Evolutionary conservation across 352 stramenopile species (phyloP), one percentile per base, ranked within the genome.

Genomic region (Phytophthora fragariae): DNA sequence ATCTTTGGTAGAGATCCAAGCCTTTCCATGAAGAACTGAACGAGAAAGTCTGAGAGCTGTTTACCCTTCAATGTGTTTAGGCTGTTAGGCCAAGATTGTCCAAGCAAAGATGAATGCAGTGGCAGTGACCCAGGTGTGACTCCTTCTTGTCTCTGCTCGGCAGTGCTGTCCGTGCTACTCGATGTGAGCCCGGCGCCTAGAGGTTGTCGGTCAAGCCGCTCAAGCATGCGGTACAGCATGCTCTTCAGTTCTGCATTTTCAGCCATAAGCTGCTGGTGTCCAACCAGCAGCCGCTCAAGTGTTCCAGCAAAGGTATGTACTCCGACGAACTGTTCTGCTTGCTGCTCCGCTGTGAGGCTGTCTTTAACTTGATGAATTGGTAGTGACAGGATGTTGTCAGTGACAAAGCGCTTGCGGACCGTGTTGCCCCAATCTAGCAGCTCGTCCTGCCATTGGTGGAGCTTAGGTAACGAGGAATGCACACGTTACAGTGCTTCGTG

Each of bases 311-410:
- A 62, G 27, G 62, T 69, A 52, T 58, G 47, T 1, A 69, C 29
- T 61, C 41, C 39, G 19, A 62, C 24, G 37, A 58, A 57, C 39
- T 62, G 62, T 62, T 62, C 15, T 62, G 62, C 39, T 49, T 62
- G 62, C 19, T 69, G 39, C 15, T 69, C 15, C 1, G 12, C 8
- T 15, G n/a, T 41, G 9, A 62, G 17, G 8, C 41, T 62, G 17
- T 57, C 33, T 57, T 52, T 52, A 24, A 52, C 44, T 10, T 62
- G 21, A 39, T 69, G 41, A 29, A 69, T 21, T 41, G 53, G 62
- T 33, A 57, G 29, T 39, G 41, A 50, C 11, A 70, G 14, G 7
- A 70, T 41, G 35, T 35, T 70, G 6, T 55, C 44, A 14, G 39
- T 44, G 31, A 64, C 55, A n/a, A 69, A 62, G 1, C 52, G 52